These are phyloP conservation scores for Rosellinia necatrix DNA, from an alignment of 2,329 filamentous ascomycete genomes.

Conservation along the genomic window DNA sequence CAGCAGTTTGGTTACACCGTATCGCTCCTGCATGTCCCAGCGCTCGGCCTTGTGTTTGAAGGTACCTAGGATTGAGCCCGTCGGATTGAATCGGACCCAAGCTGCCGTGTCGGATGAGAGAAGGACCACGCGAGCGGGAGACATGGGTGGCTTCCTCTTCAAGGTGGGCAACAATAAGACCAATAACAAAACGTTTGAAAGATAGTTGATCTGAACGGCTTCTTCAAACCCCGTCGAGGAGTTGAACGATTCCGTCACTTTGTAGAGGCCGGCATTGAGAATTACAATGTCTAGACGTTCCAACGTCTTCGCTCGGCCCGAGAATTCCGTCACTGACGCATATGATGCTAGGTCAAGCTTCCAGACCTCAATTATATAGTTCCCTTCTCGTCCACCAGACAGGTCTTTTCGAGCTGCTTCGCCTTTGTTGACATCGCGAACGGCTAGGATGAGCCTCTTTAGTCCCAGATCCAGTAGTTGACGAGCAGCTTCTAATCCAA, in stretches of 20 bases:
- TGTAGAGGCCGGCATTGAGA: constrained; percentile 40
- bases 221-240: constrained; percentile 44
- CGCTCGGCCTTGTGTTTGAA: constrained; percentile 13
- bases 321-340: constrained; percentile 43
- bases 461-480: constrained; percentile 42
- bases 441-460: constrained; percentile 43
- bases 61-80: constrained; percentile 11
- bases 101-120: constrained; percentile 35
- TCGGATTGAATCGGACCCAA: constrained; percentile 28
- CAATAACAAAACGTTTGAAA: constrained; percentile 53
- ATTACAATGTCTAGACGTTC: constrained; percentile 46
- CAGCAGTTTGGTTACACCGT: constrained; percentile 35
- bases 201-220: constrained; percentile 55
- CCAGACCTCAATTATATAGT: constrained; percentile 22
- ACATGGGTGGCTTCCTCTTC: constrained; percentile 29
- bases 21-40: constrained; percentile 27
- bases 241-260: constrained; percentile 27
- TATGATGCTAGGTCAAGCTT: constrained; percentile 23
- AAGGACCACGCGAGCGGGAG: constrained; percentile 27
- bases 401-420: not conserved
- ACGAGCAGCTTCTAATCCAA: constrained; percentile 42
- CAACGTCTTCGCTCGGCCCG: constrained; percentile 38
- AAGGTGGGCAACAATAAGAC: constrained; percentile 53
- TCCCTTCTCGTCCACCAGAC: not conserved
- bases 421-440: constrained; percentile 39